Conservation (phyloP, 1,139 yeast genomes). For the Lodderomyces margitis region DNA sequence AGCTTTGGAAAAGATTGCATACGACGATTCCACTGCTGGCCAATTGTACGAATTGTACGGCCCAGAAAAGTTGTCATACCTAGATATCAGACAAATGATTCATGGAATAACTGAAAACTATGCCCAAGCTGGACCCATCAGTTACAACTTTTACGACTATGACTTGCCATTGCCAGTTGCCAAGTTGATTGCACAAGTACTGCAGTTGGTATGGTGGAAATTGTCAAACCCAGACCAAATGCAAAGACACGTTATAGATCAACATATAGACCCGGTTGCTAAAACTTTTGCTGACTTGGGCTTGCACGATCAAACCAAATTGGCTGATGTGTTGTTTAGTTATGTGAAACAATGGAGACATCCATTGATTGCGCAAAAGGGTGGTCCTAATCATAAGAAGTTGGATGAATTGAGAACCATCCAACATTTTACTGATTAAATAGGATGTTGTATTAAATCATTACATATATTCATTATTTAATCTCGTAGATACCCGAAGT, state of each 20-base stretch:
- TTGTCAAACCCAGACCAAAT: conserved; percentile 72
- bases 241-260: conserved; percentile 73
- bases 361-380: conserved; percentile 50
- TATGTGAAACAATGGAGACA: conserved; percentile 59
- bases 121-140: conserved; percentile 54
- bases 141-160: conserved; percentile 33
- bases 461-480: neutral
- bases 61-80: conserved; percentile 61
- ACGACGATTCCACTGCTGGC: conserved; percentile 78
- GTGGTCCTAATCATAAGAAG: conserved; percentile 44
- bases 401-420: conserved; percentile 44
- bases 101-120: conserved; percentile 61
- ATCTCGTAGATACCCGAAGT: conserved; percentile 4
- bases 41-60: conserved; percentile 76
- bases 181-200: conserved; percentile 44
- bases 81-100: conserved; percentile 69
- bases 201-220: conserved; percentile 65
- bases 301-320: conserved; percentile 56
- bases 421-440: conserved; percentile 39
- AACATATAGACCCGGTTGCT: conserved; percentile 59
- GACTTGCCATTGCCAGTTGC: conserved; percentile 40
- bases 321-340: conserved; percentile 68
- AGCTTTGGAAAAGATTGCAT: conserved; percentile 77
- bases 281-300: conserved; percentile 72
- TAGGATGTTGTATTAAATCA: neutral